phyloP scores from a whole-genome alignment of 345 rosid species.

The Psidium guajava region DNA sequence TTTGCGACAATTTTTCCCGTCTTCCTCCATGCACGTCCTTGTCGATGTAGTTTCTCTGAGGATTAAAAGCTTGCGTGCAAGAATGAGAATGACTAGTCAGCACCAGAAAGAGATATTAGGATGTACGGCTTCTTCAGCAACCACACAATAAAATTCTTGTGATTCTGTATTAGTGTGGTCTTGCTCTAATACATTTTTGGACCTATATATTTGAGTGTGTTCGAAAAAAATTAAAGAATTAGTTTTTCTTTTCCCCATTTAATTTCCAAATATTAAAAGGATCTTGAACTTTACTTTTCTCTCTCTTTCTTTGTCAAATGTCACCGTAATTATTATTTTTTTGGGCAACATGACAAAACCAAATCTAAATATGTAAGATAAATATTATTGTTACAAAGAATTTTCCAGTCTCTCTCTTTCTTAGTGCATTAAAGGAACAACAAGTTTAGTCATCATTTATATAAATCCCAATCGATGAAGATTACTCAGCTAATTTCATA shows the following conservation, averaged over 20 bases:
- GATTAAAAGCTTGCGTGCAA: background rate
- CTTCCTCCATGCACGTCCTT: background rate
- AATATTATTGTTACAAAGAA: background rate
- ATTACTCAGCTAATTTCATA: background rate
- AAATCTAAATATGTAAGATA: background rate
- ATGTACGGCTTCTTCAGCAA: background rate
- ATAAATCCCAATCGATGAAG: background rate
- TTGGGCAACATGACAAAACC: no score
- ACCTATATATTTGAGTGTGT: background rate
- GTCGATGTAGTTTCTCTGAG: background rate
- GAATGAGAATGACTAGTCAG: background rate
- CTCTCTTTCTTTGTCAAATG: background rate
- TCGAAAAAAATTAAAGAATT: background rate
- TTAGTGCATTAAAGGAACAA: background rate
- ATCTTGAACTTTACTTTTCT: background rate
- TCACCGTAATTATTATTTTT: background rate
- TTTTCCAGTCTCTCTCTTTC: background rate
- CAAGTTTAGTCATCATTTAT: background rate
- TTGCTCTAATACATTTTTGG: slow-evolving; percentile 18
- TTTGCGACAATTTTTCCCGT: no score
- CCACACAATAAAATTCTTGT: background rate
- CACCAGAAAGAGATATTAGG: background rate
- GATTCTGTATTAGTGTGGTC: background rate
- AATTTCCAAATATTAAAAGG: background rate
- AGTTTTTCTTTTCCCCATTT: background rate